Evolutionary conservation across 1,139 yeast genomes (phyloP).

Genomic region (Petasospora fabianii): DNA sequence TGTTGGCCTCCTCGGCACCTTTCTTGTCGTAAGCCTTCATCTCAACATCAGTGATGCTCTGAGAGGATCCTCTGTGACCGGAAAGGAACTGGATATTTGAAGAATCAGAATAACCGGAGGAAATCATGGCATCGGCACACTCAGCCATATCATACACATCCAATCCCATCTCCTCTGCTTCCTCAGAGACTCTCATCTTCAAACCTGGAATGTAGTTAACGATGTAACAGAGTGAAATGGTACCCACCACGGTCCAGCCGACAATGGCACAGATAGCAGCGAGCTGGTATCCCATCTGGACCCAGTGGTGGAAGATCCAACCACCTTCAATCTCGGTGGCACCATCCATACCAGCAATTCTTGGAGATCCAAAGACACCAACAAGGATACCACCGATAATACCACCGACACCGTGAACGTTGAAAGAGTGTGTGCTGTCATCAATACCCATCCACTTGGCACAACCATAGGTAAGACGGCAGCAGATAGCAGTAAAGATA

Average conservation of each 20-base stretch:
- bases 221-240: constrained; percentile 38
- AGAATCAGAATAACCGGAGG: background rate
- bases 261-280: constrained; percentile 40
- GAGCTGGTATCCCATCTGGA: constrained; percentile 47
- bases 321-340: constrained; percentile 44
- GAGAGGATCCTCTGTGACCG: constrained; percentile 15
- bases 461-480: constrained; percentile 37
- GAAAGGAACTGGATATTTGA: constrained; percentile 17
- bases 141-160: constrained; percentile 40
- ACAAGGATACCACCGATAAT: constrained; percentile 40
- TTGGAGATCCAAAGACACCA: constrained; percentile 45
- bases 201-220: constrained; percentile 47
- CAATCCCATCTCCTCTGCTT: constrained; percentile 46
- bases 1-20: background rate
- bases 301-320: constrained; percentile 48
- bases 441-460: constrained; percentile 44
- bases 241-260: constrained; percentile 41
- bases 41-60: constrained; percentile 10
- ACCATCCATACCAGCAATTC: constrained; percentile 45
- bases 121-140: constrained; percentile 22
- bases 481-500: constrained; percentile 38
- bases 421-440: constrained; percentile 45
- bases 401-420: constrained; percentile 49
- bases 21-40: constrained; percentile 1
- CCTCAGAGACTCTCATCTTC: constrained; percentile 39